These are phyloP conservation scores for Hypoxylon sp. DNA, from an alignment of 2,329 filamentous ascomycete species.

Conservation along the genomic window DNA sequence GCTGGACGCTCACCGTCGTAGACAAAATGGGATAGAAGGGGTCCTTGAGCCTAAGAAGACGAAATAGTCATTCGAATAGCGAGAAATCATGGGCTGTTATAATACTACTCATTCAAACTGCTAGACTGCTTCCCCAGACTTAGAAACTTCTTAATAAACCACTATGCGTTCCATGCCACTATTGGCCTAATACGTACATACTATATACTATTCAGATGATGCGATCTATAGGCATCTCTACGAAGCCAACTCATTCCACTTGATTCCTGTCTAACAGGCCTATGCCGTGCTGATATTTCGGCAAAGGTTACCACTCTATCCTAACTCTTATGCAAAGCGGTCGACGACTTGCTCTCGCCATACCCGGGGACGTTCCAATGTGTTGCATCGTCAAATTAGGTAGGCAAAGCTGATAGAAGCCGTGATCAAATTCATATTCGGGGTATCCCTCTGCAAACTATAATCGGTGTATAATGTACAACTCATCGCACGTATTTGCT, in stretches of 20 bases:
- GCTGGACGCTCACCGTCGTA: constrained; percentile 41
- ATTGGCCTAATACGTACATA: no score
- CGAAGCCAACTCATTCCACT: not conserved
- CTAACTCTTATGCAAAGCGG: not conserved
- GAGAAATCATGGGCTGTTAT: not conserved
- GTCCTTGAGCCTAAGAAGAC: constrained; percentile 47
- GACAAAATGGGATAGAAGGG: constrained; percentile 11
- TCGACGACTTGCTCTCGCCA: not conserved
- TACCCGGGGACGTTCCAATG: not conserved
- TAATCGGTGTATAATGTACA: constrained; percentile 21
- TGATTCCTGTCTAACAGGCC: not conserved
- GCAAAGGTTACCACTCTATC: not conserved
- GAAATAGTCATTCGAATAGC: constrained; percentile 30
- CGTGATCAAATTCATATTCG: not conserved
- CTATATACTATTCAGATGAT: not conserved
- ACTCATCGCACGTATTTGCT: constrained; percentile 72
- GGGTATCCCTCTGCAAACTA: constrained; percentile 12
- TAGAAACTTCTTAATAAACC: not conserved
- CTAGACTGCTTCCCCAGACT: not conserved
- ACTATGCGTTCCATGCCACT: not conserved
- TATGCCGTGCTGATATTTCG: not conserved
- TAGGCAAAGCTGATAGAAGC: not conserved
- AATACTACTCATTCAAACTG: not conserved
- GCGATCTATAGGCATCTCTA: not conserved
- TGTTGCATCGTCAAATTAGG: not conserved